These are phyloP conservation scores for Floccularia luteovirens DNA, from an alignment of 768 basidiomycete species.

Conservation along the genomic window DNA sequence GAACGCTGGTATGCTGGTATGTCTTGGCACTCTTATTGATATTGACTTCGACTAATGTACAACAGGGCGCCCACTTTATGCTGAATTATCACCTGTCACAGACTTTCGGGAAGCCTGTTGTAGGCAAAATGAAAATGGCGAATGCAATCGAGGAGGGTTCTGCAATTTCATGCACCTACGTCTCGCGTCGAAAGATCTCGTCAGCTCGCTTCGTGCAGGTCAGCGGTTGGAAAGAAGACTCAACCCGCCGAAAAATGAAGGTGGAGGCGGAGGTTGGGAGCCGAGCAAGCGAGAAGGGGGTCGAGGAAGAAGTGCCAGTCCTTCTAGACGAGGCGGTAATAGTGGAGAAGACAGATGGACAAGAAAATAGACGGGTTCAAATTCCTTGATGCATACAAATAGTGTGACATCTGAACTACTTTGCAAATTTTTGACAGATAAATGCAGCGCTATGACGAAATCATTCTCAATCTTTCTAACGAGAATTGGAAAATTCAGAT, in stretches of 20 bases:
- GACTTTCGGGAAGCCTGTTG: constrained; percentile 99
- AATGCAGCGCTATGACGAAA: no score
- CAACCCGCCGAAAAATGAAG: constrained; percentile 55
- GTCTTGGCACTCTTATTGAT: constrained; percentile 15
- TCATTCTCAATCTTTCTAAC: no score
- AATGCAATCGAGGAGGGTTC: constrained; percentile 96
- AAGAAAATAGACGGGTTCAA: constrained; percentile 27
- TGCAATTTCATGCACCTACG: constrained; percentile 99
- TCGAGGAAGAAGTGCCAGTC: constrained; percentile 70
- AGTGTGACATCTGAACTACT: no score
- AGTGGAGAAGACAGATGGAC: constrained; percentile 77
- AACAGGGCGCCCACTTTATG: constrained; percentile 85
- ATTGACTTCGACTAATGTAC: constrained; percentile 7
- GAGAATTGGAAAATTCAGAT: no score
- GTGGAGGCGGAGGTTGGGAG: constrained; percentile 80
- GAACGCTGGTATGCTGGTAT: constrained; percentile 97
- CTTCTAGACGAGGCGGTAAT: constrained; percentile 49
- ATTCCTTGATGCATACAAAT: no score
- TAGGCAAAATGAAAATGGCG: constrained; percentile 96
- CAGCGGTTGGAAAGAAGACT: constrained; percentile 79
- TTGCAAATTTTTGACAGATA: no score
- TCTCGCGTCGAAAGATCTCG: constrained; percentile 78
- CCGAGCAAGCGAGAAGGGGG: constrained; percentile 63
- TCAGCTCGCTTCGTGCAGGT: constrained; percentile 69
- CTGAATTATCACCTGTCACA: constrained; percentile 96